Conservation (phyloP, 2,329 filamentous ascomycete species). For the Canariomyces notabilis region DNA sequence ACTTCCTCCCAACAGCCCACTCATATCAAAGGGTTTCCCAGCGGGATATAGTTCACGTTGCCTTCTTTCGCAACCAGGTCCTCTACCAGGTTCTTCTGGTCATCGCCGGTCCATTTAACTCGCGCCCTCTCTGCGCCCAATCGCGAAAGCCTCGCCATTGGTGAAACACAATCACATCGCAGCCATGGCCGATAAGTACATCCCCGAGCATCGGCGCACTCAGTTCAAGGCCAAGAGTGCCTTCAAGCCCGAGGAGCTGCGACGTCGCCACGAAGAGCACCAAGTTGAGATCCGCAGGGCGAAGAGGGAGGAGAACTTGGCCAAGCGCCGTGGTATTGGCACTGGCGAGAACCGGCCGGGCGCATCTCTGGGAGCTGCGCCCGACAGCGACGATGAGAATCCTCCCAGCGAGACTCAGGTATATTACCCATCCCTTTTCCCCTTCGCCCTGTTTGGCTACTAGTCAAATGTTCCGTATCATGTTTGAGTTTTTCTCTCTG, state of each 20-base stretch:
- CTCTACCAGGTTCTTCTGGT: slow-evolving; percentile 6
- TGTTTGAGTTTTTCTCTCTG: slow-evolving; percentile 2
- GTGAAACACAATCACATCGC: slow-evolving; percentile 31
- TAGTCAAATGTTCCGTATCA: slow-evolving; percentile 16
- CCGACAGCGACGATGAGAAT: slow-evolving; percentile 96
- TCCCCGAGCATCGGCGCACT: slow-evolving; percentile 97
- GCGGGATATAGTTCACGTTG: neutral
- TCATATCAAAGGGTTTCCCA: neutral
- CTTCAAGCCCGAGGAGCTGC: slow-evolving; percentile 98
- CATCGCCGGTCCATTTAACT: neutral
- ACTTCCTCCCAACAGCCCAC: slow-evolving; percentile 8
- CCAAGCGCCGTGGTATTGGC: slow-evolving; percentile 93
- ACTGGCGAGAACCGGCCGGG: slow-evolving; percentile 74
- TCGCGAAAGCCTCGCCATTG: slow-evolving; percentile 16
- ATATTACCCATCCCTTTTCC: no score
- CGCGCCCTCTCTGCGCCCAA: neutral
- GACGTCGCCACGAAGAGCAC: slow-evolving; percentile 96
- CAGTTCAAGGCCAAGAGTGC: slow-evolving; percentile 99
- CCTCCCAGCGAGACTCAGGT: slow-evolving; percentile 95
- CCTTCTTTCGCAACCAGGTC: slow-evolving; percentile 3
- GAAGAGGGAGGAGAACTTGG: slow-evolving; percentile 97
- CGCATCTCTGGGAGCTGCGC: slow-evolving; percentile 77
- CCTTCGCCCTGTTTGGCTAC: no score
- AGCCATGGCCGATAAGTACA: slow-evolving; percentile 97
- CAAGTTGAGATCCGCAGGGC: slow-evolving; percentile 99